A percentile compares a stretch with the other conserved stretches of the same genome.
Evolutionary conservation across 2,329 filamentous ascomycete genomes (phyloP).

Genomic region (Leptographium lundbergii): DNA sequence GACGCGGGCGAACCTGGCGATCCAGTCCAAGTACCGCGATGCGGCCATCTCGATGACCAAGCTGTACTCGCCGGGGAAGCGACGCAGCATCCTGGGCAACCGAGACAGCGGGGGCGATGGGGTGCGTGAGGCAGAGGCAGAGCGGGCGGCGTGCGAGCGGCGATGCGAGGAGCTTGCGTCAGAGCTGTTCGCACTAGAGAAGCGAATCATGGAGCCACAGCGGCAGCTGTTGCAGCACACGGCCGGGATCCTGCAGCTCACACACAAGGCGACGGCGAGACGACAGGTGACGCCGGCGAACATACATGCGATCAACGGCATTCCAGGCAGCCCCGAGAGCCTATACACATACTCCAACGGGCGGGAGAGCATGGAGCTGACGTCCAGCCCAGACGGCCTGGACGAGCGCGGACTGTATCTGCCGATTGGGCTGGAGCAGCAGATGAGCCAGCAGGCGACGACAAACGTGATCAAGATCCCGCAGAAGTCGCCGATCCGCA

Average conservation of each 20-base stretch:
- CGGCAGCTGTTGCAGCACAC: slow-evolving; percentile 76
- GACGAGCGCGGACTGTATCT: slow-evolving; percentile 67
- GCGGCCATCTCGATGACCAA: slow-evolving; percentile 77
- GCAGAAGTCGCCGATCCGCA: slow-evolving; percentile 42
- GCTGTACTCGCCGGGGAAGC: slow-evolving; percentile 55
- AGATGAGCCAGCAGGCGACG: slow-evolving; percentile 26
- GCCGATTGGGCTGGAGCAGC: slow-evolving; percentile 53
- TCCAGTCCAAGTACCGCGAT: slow-evolving; percentile 91
- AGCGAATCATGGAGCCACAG: slow-evolving; percentile 61
- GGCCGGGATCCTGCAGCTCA: slow-evolving; percentile 81
- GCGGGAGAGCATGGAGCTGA: slow-evolving; percentile 41
- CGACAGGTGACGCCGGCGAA: slow-evolving; percentile 28
- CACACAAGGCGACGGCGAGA: slow-evolving; percentile 55
- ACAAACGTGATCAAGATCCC: slow-evolving; percentile 40
- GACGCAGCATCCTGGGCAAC: slow-evolving; percentile 30
- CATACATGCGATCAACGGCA: slow-evolving; percentile 35
- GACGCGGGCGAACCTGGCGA: slow-evolving; percentile 66
- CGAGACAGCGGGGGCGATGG: slow-evolving; percentile 34
- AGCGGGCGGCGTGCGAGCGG: slow-evolving; percentile 59
- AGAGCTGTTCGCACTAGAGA: slow-evolving; percentile 70
- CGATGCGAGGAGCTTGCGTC: slow-evolving; percentile 77
- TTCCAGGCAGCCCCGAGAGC: slow-evolving; percentile 66
- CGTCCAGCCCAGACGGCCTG: slow-evolving; percentile 45
- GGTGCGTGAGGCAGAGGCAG: slow-evolving; percentile 54
- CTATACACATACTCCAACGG: slow-evolving; percentile 56